A percentile compares a stretch with the other conserved stretches of the same genome.
Conservation (phyloP, 306 rosid species). For the Inga laurina region DNA sequence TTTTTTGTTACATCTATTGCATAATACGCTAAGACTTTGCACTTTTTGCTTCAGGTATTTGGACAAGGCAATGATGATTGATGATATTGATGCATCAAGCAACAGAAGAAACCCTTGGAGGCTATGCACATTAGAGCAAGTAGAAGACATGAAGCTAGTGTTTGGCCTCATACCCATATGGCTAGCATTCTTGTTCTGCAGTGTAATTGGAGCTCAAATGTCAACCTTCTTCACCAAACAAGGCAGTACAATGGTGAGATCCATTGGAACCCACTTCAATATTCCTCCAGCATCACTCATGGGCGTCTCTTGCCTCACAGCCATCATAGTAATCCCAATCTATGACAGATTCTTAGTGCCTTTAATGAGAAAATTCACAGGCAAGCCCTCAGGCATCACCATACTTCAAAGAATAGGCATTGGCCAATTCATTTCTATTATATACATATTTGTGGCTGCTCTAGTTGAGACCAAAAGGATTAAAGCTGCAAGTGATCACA, state of each 20-base stretch:
- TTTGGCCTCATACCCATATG: background rate
- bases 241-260: conserved; percentile 11
- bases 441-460: conserved; percentile 40
- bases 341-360: conserved; percentile 46
- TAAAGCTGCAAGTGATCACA: conserved; percentile 1
- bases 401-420: conserved; percentile 47
- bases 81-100: background rate
- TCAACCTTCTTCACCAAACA: background rate
- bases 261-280: conserved; percentile 38
- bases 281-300: conserved; percentile 48
- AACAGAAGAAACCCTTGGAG: background rate
- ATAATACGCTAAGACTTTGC: background rate
- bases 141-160: background rate
- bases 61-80: background rate
- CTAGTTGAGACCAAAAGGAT: conserved; percentile 41
- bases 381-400: conserved; percentile 42
- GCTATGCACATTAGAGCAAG: background rate
- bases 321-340: conserved; percentile 38
- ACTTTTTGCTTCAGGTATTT: background rate
- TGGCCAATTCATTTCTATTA: conserved; percentile 38
- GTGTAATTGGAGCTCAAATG: background rate
- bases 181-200: background rate
- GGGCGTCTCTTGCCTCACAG: conserved; percentile 22
- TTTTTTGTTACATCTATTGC: background rate
- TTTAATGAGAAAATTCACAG: conserved; percentile 12